phyloP scores from a whole-genome alignment of 257 asterid species.

The Phtheirospermum japonicum region DNA sequence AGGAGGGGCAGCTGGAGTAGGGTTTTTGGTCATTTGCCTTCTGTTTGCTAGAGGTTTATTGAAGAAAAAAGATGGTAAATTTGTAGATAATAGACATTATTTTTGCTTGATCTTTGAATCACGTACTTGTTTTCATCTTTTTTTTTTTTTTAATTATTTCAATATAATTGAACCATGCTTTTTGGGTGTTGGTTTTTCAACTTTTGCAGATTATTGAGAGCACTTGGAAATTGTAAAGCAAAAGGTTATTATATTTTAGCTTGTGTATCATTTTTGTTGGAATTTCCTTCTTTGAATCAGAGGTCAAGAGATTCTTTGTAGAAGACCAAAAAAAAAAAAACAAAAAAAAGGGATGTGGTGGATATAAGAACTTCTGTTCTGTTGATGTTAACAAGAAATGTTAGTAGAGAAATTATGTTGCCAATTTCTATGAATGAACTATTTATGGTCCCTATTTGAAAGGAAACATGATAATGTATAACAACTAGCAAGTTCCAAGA shows the following conservation, averaged over 20 bases:
- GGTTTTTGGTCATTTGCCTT: slow-evolving; percentile 72
- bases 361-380: background rate
- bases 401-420: no score
- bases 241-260: slow-evolving; percentile 25
- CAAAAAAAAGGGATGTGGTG: slow-evolving; percentile 26
- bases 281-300: slow-evolving; percentile 9
- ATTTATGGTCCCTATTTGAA: slow-evolving; percentile 22
- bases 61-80: slow-evolving; percentile 90
- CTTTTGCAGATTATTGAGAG: slow-evolving; percentile 44
- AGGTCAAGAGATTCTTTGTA: slow-evolving; percentile 29
- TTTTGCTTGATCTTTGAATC: no score
- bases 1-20: slow-evolving; percentile 99
- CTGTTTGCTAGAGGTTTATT: slow-evolving; percentile 72
- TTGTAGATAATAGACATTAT: background rate
- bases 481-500: slow-evolving; percentile 33
- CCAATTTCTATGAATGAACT: no score
- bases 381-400: background rate
- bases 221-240: slow-evolving; percentile 11
- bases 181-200: slow-evolving; percentile 17
- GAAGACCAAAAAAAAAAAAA: slow-evolving; percentile 13
- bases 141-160: background rate
- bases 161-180: slow-evolving; percentile 17
- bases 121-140: background rate
- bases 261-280: slow-evolving; percentile 37
- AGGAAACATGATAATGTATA: slow-evolving; percentile 33